Percentiles rank a stretch among this genome's conserved stretches.
Conservation (phyloP, 768 basidiomycete genomes). For the Amyloporia xantha region DNA sequence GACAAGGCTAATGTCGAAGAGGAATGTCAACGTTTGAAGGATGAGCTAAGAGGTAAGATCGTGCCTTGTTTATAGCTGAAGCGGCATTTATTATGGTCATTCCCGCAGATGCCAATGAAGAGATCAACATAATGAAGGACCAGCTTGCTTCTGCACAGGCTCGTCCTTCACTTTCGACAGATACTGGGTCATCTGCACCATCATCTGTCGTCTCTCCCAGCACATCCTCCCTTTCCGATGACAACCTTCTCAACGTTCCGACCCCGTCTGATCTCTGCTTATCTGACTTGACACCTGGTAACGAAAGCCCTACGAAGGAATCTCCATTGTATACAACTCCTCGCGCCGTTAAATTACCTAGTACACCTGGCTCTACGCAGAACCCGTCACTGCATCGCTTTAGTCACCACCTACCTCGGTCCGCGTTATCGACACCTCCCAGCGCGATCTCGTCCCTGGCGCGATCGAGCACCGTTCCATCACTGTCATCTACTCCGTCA, state of each 20-base stretch:
- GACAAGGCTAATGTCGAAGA: slow-evolving; percentile 89
- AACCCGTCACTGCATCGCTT: slow-evolving; percentile 37
- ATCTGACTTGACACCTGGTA: slow-evolving; percentile 44
- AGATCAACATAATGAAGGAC: slow-evolving; percentile 77
- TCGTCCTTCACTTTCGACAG: slow-evolving; percentile 17
- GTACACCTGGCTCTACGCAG: slow-evolving; percentile 6
- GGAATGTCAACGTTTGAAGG: slow-evolving; percentile 83
- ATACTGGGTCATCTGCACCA: slow-evolving; percentile 4
- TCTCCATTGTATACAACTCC: slow-evolving; percentile 24
- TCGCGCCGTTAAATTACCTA: slow-evolving; percentile 10
- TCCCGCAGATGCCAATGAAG: slow-evolving; percentile 71
- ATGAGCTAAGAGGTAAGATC: slow-evolving; percentile 80
- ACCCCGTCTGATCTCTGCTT: slow-evolving; percentile 57
- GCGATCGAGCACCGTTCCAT: slow-evolving; percentile 54
- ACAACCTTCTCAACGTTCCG: slow-evolving; percentile 52
- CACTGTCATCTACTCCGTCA: slow-evolving; percentile 41
- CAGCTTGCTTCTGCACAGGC: slow-evolving; percentile 44
- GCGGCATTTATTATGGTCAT: background rate
- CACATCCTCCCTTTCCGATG: slow-evolving; percentile 38
- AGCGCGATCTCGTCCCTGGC: slow-evolving; percentile 41
- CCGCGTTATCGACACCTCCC: slow-evolving; percentile 33
- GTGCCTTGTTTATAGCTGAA: background rate
- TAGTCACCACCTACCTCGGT: slow-evolving; percentile 35
- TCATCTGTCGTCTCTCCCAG: slow-evolving; percentile 22
- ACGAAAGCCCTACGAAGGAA: slow-evolving; percentile 30